Base-by-base conservation (phyloP, 2,329 filamentous ascomycete genomes). In the Fusarium longipes region DNA sequence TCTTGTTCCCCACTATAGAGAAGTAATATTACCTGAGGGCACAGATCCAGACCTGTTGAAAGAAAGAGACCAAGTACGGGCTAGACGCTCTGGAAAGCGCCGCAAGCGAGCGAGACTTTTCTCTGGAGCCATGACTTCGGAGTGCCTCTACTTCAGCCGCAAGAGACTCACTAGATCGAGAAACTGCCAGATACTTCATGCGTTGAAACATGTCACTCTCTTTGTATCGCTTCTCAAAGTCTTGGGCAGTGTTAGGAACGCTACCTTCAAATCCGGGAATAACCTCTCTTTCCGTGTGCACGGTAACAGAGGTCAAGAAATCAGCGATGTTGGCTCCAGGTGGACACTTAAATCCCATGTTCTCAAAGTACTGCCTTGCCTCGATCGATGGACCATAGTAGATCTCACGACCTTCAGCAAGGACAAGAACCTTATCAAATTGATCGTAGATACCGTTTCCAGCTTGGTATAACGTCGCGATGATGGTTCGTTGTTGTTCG, bases 371-470 rank as follows among this genome's bases (percentile, higher is more conserved):
- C 11, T 38, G 15, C 17, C 17, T 30, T 8, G 51, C 51, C 9
- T 45, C 25, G 0, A 12, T 11, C 1, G 40, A 3, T n/a, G 40
- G 40, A 1, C 51, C 51, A 15, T 47, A 54, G 24, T 54, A 54
- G 11, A 54, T 54, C 11, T 47, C 9, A 5, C 40, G 40, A 5
- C 51, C 51, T 15, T 54, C 40, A 4, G 40, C 40, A 0, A 54
- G 51, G 0, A 54, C 40, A 4, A 48, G 18, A 5, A 48, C 32
- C n/a, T 54, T 54, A 18, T 54, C 51, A 5, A 54, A 54, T 7
- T 36, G 40, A 3, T 48, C 32, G 8, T 38, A 54, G 3, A 48
- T 47, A 2, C n/a, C 9, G 3, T 54, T 47, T 3, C 40, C 40
- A n/a, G 51, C 51, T 7, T 54, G 51, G 3, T 54, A 54, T 1